Evolutionary conservation across 768 basidiomycete species (phyloP).

Genomic region (Jaapia argillacea): DNA sequence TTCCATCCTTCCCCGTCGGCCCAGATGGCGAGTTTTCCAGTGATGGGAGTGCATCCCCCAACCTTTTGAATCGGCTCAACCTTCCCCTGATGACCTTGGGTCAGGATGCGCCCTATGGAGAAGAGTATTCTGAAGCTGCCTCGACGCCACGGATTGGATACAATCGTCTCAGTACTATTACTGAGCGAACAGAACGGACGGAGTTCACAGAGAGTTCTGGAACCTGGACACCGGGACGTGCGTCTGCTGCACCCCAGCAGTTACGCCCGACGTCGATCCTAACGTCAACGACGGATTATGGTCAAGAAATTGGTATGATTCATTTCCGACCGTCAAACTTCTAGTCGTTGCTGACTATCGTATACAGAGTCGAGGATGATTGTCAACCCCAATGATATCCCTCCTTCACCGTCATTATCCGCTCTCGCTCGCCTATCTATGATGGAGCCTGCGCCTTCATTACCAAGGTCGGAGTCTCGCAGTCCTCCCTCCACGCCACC

Average conservation of each 20-base stretch:
- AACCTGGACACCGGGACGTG: conserved; percentile 29
- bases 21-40: too few relatives aligned
- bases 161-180: conserved; percentile 50
- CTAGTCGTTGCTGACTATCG: not conserved
- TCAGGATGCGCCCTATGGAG: not conserved
- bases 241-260: not conserved
- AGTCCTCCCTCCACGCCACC: conserved; percentile 27
- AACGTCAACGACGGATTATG: conserved; percentile 45
- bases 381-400: conserved; percentile 46
- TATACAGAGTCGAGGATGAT: conserved; percentile 9
- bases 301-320: conserved; percentile 45
- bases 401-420: conserved; percentile 58
- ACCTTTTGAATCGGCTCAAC: not conserved
- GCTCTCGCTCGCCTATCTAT: conserved; percentile 52
- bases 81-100: not conserved
- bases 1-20: too few relatives aligned
- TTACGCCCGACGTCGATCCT: conserved; percentile 24
- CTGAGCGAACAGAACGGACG: conserved; percentile 57
- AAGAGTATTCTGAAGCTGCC: not conserved
- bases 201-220: conserved; percentile 17
- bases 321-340: not conserved
- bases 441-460: conserved; percentile 48
- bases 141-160: not conserved
- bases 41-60: conserved; percentile 2
- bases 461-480: conserved; percentile 32